Evolutionary conservation across 306 rosid species (phyloP), one percentile per base, ranked within the genome.

Genomic region (Trifolium dubium): DNA sequence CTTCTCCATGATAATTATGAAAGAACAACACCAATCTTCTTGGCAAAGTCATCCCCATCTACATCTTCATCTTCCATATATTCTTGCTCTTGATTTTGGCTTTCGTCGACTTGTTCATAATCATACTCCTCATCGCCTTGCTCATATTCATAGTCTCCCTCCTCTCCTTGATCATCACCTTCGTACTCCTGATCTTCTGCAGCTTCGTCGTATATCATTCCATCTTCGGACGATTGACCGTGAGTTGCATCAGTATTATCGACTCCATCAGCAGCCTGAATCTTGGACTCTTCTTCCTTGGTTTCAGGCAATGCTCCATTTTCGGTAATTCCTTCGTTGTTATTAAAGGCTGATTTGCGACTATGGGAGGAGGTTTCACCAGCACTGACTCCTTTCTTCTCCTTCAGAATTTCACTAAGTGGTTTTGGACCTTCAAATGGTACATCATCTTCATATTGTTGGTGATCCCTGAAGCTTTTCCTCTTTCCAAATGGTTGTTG

Each of bases 381-480:
- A 61, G 70, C 56, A 53, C 69, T 80, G 71, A 82, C 83, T 69
- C 76, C 92, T 80, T 87, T 88, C 83, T 94, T 94, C 79, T 80
- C 87, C 86, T 87, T 94, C 78, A 94, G 84, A 83, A 94, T 94
- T 79, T 94, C 98, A 49, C 95, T 89, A 1, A 94, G 98, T 82
- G 98, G 91, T 80, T 81, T 94, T 15, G 98, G 98, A 64, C 96
- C 98, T 17, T 91, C 91, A 78, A 94, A 94, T 23, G 83, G 82
- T 60, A 87, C 41, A 73, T 83, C 85, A 19, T 83, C 91, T 34
- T 85, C 94, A 11, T 83, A 67, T 60, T 64, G 94, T 39, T 81
- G 87, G 60, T 64, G 43, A 47, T 77, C 84, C 69, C 79, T 84
- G 3, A 74, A 62, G 72, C 75, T 83, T 61, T 82, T 89, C 62